Percentiles rank a stretch among this genome's conserved stretches.
Conservation (phyloP, 2,329 filamentous ascomycete species). For the Pyricularia pennisetigena region DNA sequence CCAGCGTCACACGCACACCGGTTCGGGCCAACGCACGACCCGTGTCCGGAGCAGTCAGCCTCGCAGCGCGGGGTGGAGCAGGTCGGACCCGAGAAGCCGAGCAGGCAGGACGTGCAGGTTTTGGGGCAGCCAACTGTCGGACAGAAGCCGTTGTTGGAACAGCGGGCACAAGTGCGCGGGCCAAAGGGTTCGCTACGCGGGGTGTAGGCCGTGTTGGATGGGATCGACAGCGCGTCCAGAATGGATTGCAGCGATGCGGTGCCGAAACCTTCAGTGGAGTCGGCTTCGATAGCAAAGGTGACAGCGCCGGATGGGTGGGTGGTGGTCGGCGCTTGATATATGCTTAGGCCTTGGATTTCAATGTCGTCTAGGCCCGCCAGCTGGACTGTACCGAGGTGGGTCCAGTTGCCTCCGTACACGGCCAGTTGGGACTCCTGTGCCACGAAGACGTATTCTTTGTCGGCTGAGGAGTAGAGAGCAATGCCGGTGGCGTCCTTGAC, state of each 20-base stretch:
- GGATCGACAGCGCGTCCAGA: slow-evolving; percentile 21
- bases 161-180: slow-evolving; percentile 21
- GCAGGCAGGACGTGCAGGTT: slow-evolving; percentile 28
- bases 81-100: slow-evolving; percentile 25
- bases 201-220: slow-evolving; percentile 26
- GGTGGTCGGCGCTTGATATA: slow-evolving; percentile 26
- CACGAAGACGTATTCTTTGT: slow-evolving; percentile 29
- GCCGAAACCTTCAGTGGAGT: slow-evolving; percentile 26
- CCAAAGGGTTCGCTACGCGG: slow-evolving; percentile 16
- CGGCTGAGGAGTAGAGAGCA: slow-evolving; percentile 22
- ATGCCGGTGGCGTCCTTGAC: slow-evolving; percentile 27
- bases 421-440: slow-evolving; percentile 25
- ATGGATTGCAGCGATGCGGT: slow-evolving; percentile 24
- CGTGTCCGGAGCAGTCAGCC: slow-evolving; percentile 29
- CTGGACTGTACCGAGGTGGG: slow-evolving; percentile 23
- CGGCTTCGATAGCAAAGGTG: slow-evolving; percentile 29
- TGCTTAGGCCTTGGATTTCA: slow-evolving; percentile 28
- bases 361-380: slow-evolving; percentile 29
- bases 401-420: slow-evolving; percentile 26
- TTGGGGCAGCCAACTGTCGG: slow-evolving; percentile 11
- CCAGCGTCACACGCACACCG: slow-evolving; percentile 28
- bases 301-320: slow-evolving; percentile 27
- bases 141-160: slow-evolving; percentile 28
- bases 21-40: slow-evolving; percentile 30
- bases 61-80: slow-evolving; percentile 27